phyloP scores from a whole-genome alignment of 1,284 basidiomycete species.

The Ustilago bromivora region DNA sequence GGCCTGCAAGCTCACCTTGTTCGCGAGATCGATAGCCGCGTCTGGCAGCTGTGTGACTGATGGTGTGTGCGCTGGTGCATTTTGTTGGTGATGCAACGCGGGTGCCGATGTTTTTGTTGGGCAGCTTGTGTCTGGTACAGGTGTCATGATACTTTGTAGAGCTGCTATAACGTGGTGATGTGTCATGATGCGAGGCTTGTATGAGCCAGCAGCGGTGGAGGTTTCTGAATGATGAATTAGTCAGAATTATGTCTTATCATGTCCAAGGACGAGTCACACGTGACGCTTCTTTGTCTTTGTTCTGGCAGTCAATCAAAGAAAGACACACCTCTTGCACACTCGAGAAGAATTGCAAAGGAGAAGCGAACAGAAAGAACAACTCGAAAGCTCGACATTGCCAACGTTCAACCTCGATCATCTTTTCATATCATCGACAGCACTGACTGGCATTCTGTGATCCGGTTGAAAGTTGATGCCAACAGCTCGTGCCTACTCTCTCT shows the following conservation, averaged over 20 bases:
- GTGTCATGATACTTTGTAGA: constrained; percentile 8
- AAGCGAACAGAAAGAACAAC: constrained; percentile 8
- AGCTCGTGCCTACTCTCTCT: constrained; percentile 30
- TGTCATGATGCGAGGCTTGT: constrained; percentile 31
- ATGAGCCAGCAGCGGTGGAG: constrained; percentile 12
- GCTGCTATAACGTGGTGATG: neutral
- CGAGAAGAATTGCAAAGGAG: constrained; percentile 16
- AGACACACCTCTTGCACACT: neutral
- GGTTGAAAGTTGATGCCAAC: constrained; percentile 34
- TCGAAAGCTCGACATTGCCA: neutral
- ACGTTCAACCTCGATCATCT: constrained; percentile 2
- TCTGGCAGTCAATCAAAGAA: neutral
- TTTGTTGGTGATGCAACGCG: constrained; percentile 9
- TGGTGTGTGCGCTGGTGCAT: neutral
- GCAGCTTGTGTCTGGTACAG: constrained; percentile 10
- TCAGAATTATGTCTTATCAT: constrained; percentile 14
- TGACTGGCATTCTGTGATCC: neutral
- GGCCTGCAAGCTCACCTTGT: constrained; percentile 23
- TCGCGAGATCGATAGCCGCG: constrained; percentile 42
- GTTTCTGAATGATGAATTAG: neutral
- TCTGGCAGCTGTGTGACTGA: constrained; percentile 37
- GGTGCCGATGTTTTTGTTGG: neutral
- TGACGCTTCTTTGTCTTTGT: constrained; percentile 1
- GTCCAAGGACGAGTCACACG: constrained; percentile 30
- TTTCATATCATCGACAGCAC: neutral